These are phyloP conservation scores for Rhynchosporium agropyri DNA, from an alignment of 2,329 filamentous ascomycete genomes.

Conservation along the genomic window DNA sequence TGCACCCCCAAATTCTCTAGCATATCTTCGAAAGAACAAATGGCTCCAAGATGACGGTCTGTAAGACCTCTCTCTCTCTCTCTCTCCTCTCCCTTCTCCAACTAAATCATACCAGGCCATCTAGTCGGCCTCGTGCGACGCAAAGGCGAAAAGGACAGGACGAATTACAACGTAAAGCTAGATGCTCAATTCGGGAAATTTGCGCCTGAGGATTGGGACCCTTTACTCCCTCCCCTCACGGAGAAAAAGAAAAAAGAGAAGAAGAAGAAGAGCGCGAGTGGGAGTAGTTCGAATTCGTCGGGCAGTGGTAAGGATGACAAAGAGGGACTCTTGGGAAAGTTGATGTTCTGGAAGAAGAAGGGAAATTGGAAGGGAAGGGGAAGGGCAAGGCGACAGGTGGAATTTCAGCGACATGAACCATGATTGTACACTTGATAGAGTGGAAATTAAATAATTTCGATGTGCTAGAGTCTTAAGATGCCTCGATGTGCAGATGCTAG, in stretches of 20 bases:
- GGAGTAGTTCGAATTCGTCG: background rate
- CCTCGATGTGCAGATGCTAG: no score
- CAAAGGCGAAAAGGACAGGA: conserved; percentile 11
- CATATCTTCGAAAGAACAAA: background rate
- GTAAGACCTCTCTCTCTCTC: background rate
- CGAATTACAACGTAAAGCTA: conserved; percentile 4
- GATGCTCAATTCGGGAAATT: background rate
- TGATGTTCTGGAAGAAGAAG: conserved; percentile 15
- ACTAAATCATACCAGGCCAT: background rate
- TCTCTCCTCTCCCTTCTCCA: background rate
- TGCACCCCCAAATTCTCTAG: background rate
- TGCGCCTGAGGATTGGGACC: background rate
- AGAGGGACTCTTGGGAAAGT: background rate
- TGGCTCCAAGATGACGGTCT: conserved; percentile 7
- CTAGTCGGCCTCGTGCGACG: conserved; percentile 13
- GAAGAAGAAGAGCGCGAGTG: background rate
- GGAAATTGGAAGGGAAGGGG: background rate
- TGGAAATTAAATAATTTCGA: background rate
- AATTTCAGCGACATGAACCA: background rate
- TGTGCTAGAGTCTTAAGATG: no score
- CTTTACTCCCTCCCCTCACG: background rate
- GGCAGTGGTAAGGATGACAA: background rate
- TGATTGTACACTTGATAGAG: background rate
- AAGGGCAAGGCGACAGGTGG: background rate
- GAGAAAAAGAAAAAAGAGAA: conserved; percentile 11